Conservation (phyloP, 2,329 filamentous ascomycete species). For the Aspergillus tanneri region DNA sequence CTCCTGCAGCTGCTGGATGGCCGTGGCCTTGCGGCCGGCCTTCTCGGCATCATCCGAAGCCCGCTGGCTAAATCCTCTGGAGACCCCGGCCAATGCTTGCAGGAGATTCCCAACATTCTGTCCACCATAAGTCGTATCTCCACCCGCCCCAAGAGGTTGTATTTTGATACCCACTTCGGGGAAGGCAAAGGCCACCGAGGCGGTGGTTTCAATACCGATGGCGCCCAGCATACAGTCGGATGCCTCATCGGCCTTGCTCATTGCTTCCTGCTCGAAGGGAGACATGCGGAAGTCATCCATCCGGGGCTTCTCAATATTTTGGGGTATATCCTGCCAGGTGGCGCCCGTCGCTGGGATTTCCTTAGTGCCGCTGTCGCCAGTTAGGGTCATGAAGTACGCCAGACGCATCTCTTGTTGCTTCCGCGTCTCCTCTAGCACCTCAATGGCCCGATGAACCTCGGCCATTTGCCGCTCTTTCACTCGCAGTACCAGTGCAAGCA, state of each 20-base stretch:
- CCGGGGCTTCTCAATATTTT: background rate
- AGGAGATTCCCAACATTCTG: too few relatives aligned
- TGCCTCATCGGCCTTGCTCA: too few relatives aligned
- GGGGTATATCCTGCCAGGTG: background rate
- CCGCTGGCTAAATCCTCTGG: background rate
- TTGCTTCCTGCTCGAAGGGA: too few relatives aligned
- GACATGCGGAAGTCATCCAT: background rate
- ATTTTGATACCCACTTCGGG: too few relatives aligned
- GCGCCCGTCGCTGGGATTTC: background rate
- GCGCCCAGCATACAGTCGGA: too few relatives aligned
- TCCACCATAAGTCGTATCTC: too few relatives aligned
- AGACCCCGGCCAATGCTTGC: background rate
- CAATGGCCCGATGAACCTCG: background rate
- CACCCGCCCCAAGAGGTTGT: too few relatives aligned
- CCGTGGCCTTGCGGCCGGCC: background rate
- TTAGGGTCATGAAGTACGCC: background rate
- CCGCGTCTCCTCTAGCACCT: background rate
- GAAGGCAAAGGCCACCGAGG: too few relatives aligned
- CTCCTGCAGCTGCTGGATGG: conserved; percentile 2
- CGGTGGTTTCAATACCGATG: too few relatives aligned
- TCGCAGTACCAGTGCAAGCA: background rate
- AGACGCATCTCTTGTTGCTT: background rate
- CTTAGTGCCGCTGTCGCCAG: background rate
- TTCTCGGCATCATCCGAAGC: background rate
- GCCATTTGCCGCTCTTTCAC: background rate